Evolutionary conservation across 257 asterid species (phyloP), one percentile per base, ranked within the genome.

Genomic region (Petunia axillaris): DNA sequence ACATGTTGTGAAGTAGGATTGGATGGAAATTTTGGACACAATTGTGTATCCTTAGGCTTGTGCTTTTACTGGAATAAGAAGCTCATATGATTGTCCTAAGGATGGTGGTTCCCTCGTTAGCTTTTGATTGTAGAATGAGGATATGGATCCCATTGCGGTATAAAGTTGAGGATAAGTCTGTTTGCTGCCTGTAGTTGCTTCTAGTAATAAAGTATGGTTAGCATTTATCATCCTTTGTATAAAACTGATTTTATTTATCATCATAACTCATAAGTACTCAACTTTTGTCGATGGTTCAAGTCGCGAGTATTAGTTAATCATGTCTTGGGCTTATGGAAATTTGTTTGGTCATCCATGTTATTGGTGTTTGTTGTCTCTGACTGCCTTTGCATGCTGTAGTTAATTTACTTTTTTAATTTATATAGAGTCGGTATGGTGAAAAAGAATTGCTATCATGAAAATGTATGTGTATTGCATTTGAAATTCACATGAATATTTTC

Each of bases 391-490:
- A 25, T 25, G 25, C 25, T 25, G 25, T 25, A 25, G 25, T 66
- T 15, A 66, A 66, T 66, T 39, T 65, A 66, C 54, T n/a, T 41
- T 40, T 41, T 50, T 66, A n/a, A 41, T 15, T 41, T 66, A 66
- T 14, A 66, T 41, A 40, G 60, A 48, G 44, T 10, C 77, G 48
- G 44, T 15, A 13, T 10, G 10, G 77, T 25, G 77, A 48, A 48
- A 63, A 64, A 71, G 35, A 46, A 38, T 71, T 71, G 60, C 60
- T 71, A 71, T 71, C 48, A 48, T 48, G 43, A 48, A 70, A 70
- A 46, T 39, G 77, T 44, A 4, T 10, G n/a, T 48, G 59, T 70
- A 48, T 41, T 44, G 60, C 36, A 41, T 48, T 48, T 35, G 77
- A 71, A 46, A 5, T 25, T 48, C 60, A 48, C 60, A 25, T 71